A percentile compares a stretch with the other conserved stretches of the same genome.
Evolutionary conservation across 345 rosid genomes (phyloP).

Genomic region (Noccaea bulbosa): DNA sequence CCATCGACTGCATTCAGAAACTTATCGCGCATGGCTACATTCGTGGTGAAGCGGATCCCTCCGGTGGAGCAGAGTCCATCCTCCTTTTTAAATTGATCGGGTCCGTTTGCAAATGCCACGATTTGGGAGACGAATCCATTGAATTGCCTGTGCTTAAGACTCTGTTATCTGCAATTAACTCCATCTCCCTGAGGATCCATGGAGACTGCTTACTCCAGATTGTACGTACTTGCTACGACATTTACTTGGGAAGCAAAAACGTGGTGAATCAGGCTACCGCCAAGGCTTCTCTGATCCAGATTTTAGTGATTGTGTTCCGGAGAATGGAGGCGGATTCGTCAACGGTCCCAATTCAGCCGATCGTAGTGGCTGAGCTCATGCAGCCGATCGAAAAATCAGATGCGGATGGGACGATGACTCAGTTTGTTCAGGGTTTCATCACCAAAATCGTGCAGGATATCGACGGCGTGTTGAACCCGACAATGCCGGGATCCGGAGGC

Average conservation of each 20-base stretch:
- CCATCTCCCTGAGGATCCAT: slow-evolving; percentile 81
- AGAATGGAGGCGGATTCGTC: slow-evolving; percentile 99
- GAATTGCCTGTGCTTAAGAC: slow-evolving; percentile 77
- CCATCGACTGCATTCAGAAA: slow-evolving; percentile 86
- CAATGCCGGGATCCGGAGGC: slow-evolving; percentile 49
- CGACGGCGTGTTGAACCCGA: slow-evolving; percentile 67
- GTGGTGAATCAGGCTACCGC: slow-evolving; percentile 95
- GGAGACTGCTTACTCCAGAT: slow-evolving; percentile 85
- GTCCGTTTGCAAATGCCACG: slow-evolving; percentile 83
- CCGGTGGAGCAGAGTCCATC: slow-evolving; percentile 70
- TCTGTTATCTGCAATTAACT: slow-evolving; percentile 82
- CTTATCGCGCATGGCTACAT: slow-evolving; percentile 86
- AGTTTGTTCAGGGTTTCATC: slow-evolving; percentile 86
- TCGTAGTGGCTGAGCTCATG: slow-evolving; percentile 94
- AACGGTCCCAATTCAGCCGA: slow-evolving; percentile 88
- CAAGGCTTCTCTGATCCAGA: slow-evolving; percentile 93
- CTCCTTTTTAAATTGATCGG: slow-evolving; percentile 69
- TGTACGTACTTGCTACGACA: slow-evolving; percentile 91
- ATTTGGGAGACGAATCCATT: slow-evolving; percentile 79
- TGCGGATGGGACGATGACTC: slow-evolving; percentile 71
- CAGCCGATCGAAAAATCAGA: slow-evolving; percentile 83
- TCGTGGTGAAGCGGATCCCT: slow-evolving; percentile 89
- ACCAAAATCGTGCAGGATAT: slow-evolving; percentile 76
- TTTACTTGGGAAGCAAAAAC: slow-evolving; percentile 88
- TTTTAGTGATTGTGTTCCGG: slow-evolving; percentile 91